Evolutionary conservation across 2,329 filamentous ascomycete genomes (phyloP).

Genomic region (Verticillium longisporum): DNA sequence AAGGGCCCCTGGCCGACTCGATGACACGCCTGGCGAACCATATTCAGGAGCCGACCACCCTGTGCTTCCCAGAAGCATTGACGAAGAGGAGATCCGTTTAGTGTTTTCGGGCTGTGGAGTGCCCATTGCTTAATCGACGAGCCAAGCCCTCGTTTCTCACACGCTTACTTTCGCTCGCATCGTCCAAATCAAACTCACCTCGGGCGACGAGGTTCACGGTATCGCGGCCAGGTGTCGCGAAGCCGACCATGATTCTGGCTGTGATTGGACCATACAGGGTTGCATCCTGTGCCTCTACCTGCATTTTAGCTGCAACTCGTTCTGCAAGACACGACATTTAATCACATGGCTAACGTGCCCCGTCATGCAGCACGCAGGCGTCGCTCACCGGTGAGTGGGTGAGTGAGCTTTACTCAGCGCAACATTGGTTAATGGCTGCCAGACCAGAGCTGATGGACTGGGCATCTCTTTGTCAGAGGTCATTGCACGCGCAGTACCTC

Average conservation of each 20-base stretch:
- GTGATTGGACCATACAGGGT: not conserved
- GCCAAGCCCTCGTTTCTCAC: not conserved
- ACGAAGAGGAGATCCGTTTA: too few species aligned
- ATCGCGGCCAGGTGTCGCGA: not conserved
- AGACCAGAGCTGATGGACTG: not conserved
- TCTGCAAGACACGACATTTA: not conserved
- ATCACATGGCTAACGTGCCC: not conserved
- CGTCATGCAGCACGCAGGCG: not conserved
- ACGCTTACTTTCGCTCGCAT: too few species aligned
- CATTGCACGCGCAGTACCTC: not conserved
- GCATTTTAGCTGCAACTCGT: not conserved
- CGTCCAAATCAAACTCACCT: not conserved
- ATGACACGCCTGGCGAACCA: not conserved
- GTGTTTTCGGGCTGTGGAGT: too few species aligned
- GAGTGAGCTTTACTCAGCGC: not conserved
- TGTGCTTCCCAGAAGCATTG: too few species aligned
- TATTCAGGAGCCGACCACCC: too few species aligned
- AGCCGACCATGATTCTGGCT: not conserved
- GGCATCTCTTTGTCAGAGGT: not conserved
- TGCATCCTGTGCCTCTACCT: not conserved
- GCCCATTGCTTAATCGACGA: not conserved
- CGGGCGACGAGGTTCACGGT: not conserved
- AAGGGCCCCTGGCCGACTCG: not conserved
- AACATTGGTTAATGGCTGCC: not conserved
- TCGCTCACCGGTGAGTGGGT: not conserved